A percentile compares a stretch with the other conserved stretches of the same genome.
These are phyloP conservation scores for Helianthus tuberosus DNA, from an alignment of 129 eudicot genomes.

Conservation along the genomic window DNA sequence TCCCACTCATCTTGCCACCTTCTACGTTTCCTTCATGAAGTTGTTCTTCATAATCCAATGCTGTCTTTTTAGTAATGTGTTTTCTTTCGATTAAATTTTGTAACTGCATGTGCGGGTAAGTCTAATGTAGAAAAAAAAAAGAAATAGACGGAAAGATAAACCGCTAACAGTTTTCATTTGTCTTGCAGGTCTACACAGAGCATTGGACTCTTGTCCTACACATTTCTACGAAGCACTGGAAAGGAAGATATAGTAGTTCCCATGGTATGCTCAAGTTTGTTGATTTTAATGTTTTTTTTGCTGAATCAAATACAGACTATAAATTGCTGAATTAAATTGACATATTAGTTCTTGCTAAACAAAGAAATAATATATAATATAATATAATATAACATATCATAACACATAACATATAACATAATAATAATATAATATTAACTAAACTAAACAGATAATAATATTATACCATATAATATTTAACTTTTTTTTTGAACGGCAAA, in stretches of 20 bases:
- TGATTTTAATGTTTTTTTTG: neutral
- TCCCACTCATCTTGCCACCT: neutral
- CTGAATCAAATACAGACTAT: neutral
- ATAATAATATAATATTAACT: too few species aligned
- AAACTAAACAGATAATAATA: too few species aligned
- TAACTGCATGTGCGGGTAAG: neutral
- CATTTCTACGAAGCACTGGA: constrained; percentile 78
- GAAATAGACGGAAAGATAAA: constrained; percentile 34
- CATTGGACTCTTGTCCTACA: constrained; percentile 91
- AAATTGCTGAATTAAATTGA: too few species aligned
- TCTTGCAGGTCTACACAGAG: constrained; percentile 75
- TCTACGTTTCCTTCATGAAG: neutral
- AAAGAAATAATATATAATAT: neutral
- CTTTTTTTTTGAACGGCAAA: too few species aligned
- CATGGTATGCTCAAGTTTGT: constrained; percentile 49
- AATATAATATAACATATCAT: too few species aligned
- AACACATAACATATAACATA: too few species aligned
- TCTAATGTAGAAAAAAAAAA: neutral
- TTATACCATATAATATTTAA: too few species aligned
- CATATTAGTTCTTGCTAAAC: neutral
- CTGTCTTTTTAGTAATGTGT: neutral
- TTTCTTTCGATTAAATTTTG: neutral
- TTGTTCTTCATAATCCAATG: neutral
- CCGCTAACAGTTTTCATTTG: neutral
- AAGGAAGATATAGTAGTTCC: constrained; percentile 99